These are phyloP conservation scores for Exophiala oligosperma DNA, from an alignment of 2,329 filamentous ascomycete species.

Conservation along the genomic window DNA sequence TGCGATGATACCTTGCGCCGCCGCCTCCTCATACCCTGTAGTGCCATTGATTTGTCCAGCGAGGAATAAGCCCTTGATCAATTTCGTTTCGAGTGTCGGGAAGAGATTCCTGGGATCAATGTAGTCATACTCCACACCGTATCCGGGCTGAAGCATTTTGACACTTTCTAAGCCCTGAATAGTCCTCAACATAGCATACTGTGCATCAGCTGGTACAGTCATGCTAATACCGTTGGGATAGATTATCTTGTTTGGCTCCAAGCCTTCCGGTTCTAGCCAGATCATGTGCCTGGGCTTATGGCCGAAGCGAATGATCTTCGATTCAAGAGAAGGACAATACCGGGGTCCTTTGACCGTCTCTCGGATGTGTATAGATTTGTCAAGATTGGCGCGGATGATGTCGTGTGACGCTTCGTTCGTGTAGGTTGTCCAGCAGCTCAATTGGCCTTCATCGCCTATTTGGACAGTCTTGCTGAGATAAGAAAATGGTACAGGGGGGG, in stretches of 20 bases:
- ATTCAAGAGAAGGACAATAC: conserved; percentile 94
- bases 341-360: conserved; percentile 92
- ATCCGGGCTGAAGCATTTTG: conserved; percentile 89
- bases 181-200: conserved; percentile 80
- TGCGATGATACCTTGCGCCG: conserved; percentile 87
- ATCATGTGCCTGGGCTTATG: conserved; percentile 82
- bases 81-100: conserved; percentile 90
- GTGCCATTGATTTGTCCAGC: conserved; percentile 98
- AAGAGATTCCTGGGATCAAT: conserved; percentile 87
- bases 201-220: conserved; percentile 87
- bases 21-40: conserved; percentile 96
- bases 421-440: conserved; percentile 82
- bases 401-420: conserved; percentile 83
- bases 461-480: conserved; percentile 79
- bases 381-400: conserved; percentile 83
- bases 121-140: conserved; percentile 98
- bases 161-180: conserved; percentile 87
- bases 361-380: conserved; percentile 93
- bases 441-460: conserved; percentile 68
- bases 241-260: conserved; percentile 76
- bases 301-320: conserved; percentile 85
- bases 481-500: conserved; percentile 86
- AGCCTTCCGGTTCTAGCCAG: conserved; percentile 96
- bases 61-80: conserved; percentile 82
- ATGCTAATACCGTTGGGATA: conserved; percentile 98